Base-by-base conservation (phyloP, 495 filamentous ascomycete genomes). In the Podospora didyma region DNA sequence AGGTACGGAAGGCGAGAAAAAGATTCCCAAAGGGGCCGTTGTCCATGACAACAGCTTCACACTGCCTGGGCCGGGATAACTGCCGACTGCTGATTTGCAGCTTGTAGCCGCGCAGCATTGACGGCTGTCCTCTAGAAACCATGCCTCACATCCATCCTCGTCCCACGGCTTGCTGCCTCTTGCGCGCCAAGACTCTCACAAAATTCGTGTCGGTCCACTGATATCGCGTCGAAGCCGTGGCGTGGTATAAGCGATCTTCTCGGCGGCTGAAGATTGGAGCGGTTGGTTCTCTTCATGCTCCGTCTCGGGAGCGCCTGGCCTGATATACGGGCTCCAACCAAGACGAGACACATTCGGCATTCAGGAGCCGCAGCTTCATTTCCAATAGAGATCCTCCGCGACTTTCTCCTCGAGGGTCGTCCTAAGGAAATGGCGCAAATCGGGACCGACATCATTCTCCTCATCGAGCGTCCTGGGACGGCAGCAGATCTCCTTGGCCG, bases 401-500 rank as follows among this genome's bases (percentile, higher is more conserved):
- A 82, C 73, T 53, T 86, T 86, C 53, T 69, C 75, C 61, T 85
- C 78, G 53, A 93, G 72, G 24, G 79, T 75, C 46, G 85, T 82
- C 60, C 86, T 82, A 47, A 92, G 69, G 62, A 89, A 84, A 19
- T 75, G 73, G 57, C 79, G 78, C 63, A 89, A 59, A 53, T 77
- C 74, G 35, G 23, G 26, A 2, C 65, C 66, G 51, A 60, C 64
- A 55, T 58, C 44, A 56, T 66, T 63, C 54, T 70, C 71, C 64
- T 75, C 73, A 58, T 72, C 70, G 59, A 75, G 63, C 39, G 65
- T 35, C 19, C 57, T 53, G 21, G 68, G 59, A 23, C 73, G 76
- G 57, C 81, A 84, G 71, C 90, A 96, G 44, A 82, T 79, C 23
- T 71, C 65, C 61, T 82, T 75, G 28, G 87, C 90, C 48, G 75